These are phyloP conservation scores for Daldinia sp. DNA, from an alignment of 2,329 filamentous ascomycete species.

Conservation along the genomic window DNA sequence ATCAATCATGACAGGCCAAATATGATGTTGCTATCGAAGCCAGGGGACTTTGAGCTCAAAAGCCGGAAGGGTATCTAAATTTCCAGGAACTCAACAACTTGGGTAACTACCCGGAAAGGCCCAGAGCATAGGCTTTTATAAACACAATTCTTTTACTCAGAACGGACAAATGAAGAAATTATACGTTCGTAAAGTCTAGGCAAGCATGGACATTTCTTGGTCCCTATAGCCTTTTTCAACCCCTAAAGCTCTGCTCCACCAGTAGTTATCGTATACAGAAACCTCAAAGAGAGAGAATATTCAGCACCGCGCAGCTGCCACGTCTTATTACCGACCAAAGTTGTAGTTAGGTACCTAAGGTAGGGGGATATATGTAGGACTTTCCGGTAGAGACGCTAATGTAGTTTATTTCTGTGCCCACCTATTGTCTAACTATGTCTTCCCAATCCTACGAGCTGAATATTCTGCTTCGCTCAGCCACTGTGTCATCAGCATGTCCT, in stretches of 20 bases:
- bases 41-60: neutral
- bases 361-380: neutral
- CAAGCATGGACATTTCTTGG: neutral
- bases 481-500: slow-evolving; percentile 6
- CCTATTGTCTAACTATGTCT: slow-evolving; percentile 6
- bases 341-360: neutral
- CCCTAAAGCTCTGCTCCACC: neutral
- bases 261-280: neutral
- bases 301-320: neutral
- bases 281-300: neutral
- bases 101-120: too few species aligned
- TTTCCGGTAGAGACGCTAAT: neutral
- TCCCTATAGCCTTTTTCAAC: neutral
- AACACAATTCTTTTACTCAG: neutral
- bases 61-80: too few species aligned
- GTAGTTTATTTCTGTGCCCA: neutral
- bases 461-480: slow-evolving; percentile 15
- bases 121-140: neutral
- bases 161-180: neutral
- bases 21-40: neutral
- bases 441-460: slow-evolving; percentile 26
- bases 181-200: neutral
- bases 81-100: neutral
- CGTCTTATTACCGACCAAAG: neutral
- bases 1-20: neutral